These are phyloP conservation scores for Camelina hispida DNA, from an alignment of 345 rosid species.

Conservation along the genomic window DNA sequence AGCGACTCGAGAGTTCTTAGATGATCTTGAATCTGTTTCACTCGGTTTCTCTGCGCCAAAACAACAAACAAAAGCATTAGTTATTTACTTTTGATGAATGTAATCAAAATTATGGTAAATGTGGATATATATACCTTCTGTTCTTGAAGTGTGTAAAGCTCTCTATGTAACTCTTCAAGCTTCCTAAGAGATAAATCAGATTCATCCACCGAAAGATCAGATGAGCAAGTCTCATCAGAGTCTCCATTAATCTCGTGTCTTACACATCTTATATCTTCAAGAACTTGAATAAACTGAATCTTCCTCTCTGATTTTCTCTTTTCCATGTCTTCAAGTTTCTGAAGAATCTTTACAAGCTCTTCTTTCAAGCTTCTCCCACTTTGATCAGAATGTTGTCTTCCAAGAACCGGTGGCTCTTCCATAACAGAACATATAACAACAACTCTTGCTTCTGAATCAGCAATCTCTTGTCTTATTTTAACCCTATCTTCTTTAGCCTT, in stretches of 20 bases:
- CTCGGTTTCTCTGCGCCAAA: conserved; percentile 60
- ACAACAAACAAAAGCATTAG: not conserved
- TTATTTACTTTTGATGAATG: not conserved
- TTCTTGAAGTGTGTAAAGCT: conserved; percentile 68
- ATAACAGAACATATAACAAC: conserved; percentile 80
- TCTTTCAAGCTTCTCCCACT: conserved; percentile 73
- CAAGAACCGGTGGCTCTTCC: conserved; percentile 83
- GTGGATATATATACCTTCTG: conserved; percentile 57
- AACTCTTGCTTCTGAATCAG: conserved; percentile 79
- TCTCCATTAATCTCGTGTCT: conserved; percentile 63
- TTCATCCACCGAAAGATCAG: conserved; percentile 59
- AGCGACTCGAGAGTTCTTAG: conserved; percentile 54
- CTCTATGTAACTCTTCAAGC: conserved; percentile 73
- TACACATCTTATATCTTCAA: conserved; percentile 60
- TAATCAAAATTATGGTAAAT: not conserved
- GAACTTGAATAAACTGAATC: conserved; percentile 72
- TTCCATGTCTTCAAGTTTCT: conserved; percentile 85
- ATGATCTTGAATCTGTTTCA: conserved; percentile 67
- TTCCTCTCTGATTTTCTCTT: conserved; percentile 79
- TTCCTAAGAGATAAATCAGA: conserved; percentile 74
- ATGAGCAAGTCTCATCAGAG: conserved; percentile 44
- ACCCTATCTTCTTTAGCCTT: conserved; percentile 66
- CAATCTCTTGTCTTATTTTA: conserved; percentile 67
- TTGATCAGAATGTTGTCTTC: conserved; percentile 77
- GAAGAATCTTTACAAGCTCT: conserved; percentile 71